Percentiles rank a stretch among this genome's conserved stretches.
Conservation (phyloP, 257 asterid genomes). For the Forsythia viridissima region DNA sequence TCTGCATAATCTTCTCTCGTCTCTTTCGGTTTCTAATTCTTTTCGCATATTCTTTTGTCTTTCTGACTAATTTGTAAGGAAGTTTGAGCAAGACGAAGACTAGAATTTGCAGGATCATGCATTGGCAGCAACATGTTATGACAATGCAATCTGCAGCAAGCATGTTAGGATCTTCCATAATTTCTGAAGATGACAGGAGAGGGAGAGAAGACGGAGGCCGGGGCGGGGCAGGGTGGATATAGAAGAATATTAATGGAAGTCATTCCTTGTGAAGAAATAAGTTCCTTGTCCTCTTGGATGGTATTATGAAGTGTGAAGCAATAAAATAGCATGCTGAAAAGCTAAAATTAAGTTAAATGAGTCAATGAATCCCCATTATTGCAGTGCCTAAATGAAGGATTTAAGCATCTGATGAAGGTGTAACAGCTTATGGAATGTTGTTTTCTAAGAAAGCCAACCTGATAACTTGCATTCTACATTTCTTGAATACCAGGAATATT, state of each 20-base stretch:
- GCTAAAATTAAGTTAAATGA: conserved; percentile 32
- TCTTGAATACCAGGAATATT: conserved; percentile 38
- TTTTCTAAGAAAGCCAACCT: conserved; percentile 34
- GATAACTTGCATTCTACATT: conserved; percentile 53
- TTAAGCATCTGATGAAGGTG: conserved; percentile 19
- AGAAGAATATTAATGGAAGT: conserved; percentile 39
- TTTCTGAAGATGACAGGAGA: conserved; percentile 9
- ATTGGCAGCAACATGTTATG: conserved; percentile 78
- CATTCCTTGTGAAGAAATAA: conserved; percentile 47
- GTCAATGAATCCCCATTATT: conserved; percentile 51
- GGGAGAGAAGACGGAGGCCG: neutral
- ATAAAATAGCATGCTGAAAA: conserved; percentile 47
- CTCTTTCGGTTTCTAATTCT: conserved; percentile 39
- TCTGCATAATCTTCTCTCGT: conserved; percentile 30
- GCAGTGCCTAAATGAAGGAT: conserved; percentile 22
- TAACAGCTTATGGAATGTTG: conserved; percentile 23
- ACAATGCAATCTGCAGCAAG: conserved; percentile 84
- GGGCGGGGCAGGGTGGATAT: conserved; percentile 13
- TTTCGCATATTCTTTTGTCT: conserved; percentile 46
- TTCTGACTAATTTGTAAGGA: conserved; percentile 51
- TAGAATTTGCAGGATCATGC: conserved; percentile 73
- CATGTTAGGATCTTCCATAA: conserved; percentile 65
- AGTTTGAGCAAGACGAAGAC: conserved; percentile 58
- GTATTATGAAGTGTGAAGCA: conserved; percentile 83
- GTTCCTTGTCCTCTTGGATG: conserved; percentile 49